A percentile compares a stretch with the other conserved stretches of the same genome.
Evolutionary conservation across 1,139 yeast species (phyloP).

Genomic region (Geotrichum australiense): DNA sequence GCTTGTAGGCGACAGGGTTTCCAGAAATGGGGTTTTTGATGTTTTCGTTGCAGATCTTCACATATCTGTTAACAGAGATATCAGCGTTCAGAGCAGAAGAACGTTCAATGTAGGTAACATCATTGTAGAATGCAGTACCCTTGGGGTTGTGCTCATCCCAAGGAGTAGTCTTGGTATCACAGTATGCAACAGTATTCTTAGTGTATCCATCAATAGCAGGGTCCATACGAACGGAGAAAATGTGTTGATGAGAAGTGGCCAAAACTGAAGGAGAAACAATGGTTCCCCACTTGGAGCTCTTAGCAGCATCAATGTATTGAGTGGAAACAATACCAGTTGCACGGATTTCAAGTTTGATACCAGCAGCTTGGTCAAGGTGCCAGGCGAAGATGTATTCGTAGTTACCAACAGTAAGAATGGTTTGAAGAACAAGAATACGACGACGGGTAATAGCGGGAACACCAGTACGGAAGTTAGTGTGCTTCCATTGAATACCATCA

Average conservation of each 20-base stretch:
- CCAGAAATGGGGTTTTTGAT: constrained; percentile 68
- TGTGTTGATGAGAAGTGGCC: constrained; percentile 88
- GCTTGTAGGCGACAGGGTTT: constrained; percentile 77
- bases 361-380: constrained; percentile 77
- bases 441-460: constrained; percentile 74
- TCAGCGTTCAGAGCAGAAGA: constrained; percentile 71
- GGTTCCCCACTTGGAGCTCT: constrained; percentile 76
- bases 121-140: constrained; percentile 68
- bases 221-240: constrained; percentile 76
- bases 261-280: constrained; percentile 77
- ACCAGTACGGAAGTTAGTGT: constrained; percentile 73
- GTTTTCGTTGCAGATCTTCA: constrained; percentile 69
- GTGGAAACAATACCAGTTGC: constrained; percentile 71
- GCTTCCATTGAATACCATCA: constrained; percentile 73
- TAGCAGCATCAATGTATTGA: constrained; percentile 75
- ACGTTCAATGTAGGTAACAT: constrained; percentile 59
- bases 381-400: constrained; percentile 77
- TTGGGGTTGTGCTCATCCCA: constrained; percentile 55
- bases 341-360: constrained; percentile 73
- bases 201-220: constrained; percentile 83
- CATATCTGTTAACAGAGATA: constrained; percentile 67
- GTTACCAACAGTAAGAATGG: constrained; percentile 85
- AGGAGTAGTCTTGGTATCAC: constrained; percentile 65
- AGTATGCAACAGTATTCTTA: constrained; percentile 62
- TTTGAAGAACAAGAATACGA: constrained; percentile 78